Evolutionary conservation across 2,329 filamentous ascomycete species (phyloP), one percentile per base, ranked within the genome.

Genomic region (Colletotrichum musae): DNA sequence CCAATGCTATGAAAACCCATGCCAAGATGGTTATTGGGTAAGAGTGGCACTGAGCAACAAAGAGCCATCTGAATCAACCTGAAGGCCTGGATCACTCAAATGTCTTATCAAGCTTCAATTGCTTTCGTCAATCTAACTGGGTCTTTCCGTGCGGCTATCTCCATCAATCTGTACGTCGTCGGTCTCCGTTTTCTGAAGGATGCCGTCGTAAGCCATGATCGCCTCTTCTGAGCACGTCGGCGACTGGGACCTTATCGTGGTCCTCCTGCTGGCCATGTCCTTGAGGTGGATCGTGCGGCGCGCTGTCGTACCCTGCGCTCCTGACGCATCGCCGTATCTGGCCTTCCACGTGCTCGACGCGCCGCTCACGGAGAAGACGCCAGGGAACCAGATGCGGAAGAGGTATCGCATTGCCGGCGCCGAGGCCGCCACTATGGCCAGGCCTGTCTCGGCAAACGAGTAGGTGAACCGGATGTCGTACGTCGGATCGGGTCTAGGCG

Each of bases 121-220:
- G 9, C 9, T 36, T 36, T 36, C 32, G 32, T 36, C 7, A 36
- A 36, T 43, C 41, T 43, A 43, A n/a, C 6, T n/a, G 16, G 16
- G 16, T n/a, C 41, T 43, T 5, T 43, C 41, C 13, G 41, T 15
- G 16, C 41, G 41, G 16, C 41, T 43, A n/a, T 43, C 41, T 43
- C 41, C 41, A 7, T n/a, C 41, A 43, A 43, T 13, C 41, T 43
- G 13, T 43, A 43, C 6, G 41, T 43, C 16, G 41, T 43, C 16
- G 41, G 16, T n/a, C 16, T 50, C 21, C 18, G 64, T 68, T 10
- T 59, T 68, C 13, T 28, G 45, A 28, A 82, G 73, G 32, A 82
- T 82, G 12, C 80, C 80, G 53, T 81, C 80, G 43, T 80, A 79
- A 2, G 78, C 79, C 77, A 82, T 80, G 12, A 82, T 82, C 64